These are phyloP conservation scores for Fusarium sp. DNA, from an alignment of 2,329 filamentous ascomycete genomes.

Conservation along the genomic window DNA sequence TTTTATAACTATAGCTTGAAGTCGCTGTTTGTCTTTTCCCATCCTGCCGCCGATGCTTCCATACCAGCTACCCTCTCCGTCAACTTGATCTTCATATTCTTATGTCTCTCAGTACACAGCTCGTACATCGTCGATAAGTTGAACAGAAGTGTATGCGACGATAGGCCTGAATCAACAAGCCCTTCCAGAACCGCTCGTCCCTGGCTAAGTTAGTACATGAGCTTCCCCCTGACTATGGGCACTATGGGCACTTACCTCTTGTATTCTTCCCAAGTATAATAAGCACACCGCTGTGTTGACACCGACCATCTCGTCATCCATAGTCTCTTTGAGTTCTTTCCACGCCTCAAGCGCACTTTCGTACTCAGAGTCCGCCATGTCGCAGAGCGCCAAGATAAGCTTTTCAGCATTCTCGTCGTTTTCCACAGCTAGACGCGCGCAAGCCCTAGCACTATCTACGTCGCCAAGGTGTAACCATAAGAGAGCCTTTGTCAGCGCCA, in stretches of 20 bases:
- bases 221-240: neutral
- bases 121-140: slow-evolving; percentile 94
- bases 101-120: slow-evolving; percentile 82
- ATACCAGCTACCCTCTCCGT: slow-evolving; percentile 75
- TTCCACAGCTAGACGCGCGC: slow-evolving; percentile 53
- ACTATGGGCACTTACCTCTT: slow-evolving; percentile 66
- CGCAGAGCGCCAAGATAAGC: slow-evolving; percentile 74
- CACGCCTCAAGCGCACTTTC: slow-evolving; percentile 71
- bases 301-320: slow-evolving; percentile 73
- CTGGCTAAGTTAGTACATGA: slow-evolving; percentile 50
- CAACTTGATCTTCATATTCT: slow-evolving; percentile 75
- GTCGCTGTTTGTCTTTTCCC: slow-evolving; percentile 77
- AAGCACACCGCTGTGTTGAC: slow-evolving; percentile 88
- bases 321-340: slow-evolving; percentile 58
- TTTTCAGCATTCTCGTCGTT: slow-evolving; percentile 54
- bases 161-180: slow-evolving; percentile 69
- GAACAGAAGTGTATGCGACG: slow-evolving; percentile 85
- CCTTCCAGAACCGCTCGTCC: slow-evolving; percentile 74
- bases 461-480: slow-evolving; percentile 85
- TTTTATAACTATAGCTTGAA: slow-evolving; percentile 73
- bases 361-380: slow-evolving; percentile 83
- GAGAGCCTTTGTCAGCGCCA: slow-evolving; percentile 67
- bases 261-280: slow-evolving; percentile 82
- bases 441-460: slow-evolving; percentile 70
- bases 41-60: slow-evolving; percentile 67